A percentile compares a stretch with the other conserved stretches of the same genome.
Conservation (phyloP, 2,329 filamentous ascomycete genomes). For the Huntiella omanensis region DNA sequence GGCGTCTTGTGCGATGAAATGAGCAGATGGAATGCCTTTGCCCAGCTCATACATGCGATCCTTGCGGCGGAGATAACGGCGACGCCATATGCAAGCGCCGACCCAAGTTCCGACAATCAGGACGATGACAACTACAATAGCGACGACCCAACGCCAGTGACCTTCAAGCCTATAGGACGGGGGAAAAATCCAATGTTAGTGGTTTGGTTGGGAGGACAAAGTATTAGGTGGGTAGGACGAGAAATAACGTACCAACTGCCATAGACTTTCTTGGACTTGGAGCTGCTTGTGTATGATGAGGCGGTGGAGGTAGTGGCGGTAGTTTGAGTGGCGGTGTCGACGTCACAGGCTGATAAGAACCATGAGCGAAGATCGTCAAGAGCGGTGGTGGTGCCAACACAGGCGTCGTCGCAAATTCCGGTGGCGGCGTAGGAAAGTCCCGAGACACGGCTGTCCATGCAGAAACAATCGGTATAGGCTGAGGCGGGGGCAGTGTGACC, state of each 20-base stretch:
- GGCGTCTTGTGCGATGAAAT: conserved; percentile 16
- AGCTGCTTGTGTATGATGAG: not conserved
- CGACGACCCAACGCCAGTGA: conserved; percentile 67
- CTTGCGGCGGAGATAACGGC: conserved; percentile 52
- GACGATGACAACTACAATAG: conserved; percentile 56
- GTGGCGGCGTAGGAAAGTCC: conserved; percentile 35
- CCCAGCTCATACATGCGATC: conserved; percentile 35
- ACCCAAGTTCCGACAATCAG: conserved; percentile 49
- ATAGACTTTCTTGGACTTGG: conserved; percentile 3
- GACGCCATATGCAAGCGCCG: conserved; percentile 50
- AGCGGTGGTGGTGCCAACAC: conserved; percentile 23
- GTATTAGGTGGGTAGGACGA: not conserved
- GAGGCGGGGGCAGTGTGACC: conserved; percentile 23
- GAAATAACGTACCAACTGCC: conserved; percentile 6
- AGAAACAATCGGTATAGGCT: conserved; percentile 56
- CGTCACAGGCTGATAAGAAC: conserved; percentile 49
- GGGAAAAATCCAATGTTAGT: not conserved
- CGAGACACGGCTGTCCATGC: conserved; percentile 39
- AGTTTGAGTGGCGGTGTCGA: conserved; percentile 15
- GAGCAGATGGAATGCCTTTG: conserved; percentile 19
- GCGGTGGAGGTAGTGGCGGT: conserved; percentile 12
- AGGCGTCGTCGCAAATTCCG: conserved; percentile 44
- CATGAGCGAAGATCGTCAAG: conserved; percentile 44
- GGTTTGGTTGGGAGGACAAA: not conserved
- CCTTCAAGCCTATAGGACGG: conserved; percentile 35